These are phyloP conservation scores for Ballota nigra DNA, from an alignment of 257 asterid species.

Conservation along the genomic window DNA sequence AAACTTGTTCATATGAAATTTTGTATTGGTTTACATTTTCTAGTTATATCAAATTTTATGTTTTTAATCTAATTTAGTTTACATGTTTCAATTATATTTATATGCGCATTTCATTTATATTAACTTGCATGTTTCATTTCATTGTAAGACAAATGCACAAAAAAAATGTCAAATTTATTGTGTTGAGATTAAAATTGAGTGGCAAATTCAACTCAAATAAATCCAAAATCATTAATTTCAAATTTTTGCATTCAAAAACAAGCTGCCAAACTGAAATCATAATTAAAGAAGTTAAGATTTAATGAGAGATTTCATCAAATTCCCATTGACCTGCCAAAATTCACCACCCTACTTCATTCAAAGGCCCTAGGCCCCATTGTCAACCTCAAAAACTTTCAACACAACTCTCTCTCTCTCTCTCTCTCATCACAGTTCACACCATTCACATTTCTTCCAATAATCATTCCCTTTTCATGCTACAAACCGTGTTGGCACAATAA, in stretches of 20 bases:
- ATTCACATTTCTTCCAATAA: not conserved
- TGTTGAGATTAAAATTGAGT: not conserved
- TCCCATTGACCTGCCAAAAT: slow-evolving; percentile 26
- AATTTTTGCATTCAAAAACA: not conserved
- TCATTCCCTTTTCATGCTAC: slow-evolving; percentile 25
- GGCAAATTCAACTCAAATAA: not conserved
- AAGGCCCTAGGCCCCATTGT: slow-evolving; percentile 16
- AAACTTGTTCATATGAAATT: no score
- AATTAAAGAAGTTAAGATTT: not conserved
- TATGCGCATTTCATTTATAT: no score
- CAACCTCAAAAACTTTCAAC: slow-evolving; percentile 26
- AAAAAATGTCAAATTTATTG: no score
- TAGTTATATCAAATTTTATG: no score
- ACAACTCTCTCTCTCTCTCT: slow-evolving; percentile 27
- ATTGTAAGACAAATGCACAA: no score
- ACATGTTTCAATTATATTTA: no score
- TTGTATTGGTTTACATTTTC: no score
- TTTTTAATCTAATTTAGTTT: no score
- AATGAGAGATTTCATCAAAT: not conserved
- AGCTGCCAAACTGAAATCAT: not conserved
- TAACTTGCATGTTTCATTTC: no score
- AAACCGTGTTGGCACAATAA: not conserved
- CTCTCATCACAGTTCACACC: slow-evolving; percentile 15
- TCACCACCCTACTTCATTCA: slow-evolving; percentile 21
- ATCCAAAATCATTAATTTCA: not conserved